phyloP scores from a whole-genome alignment of 345 rosid species.

The Isatis tinctoria region DNA sequence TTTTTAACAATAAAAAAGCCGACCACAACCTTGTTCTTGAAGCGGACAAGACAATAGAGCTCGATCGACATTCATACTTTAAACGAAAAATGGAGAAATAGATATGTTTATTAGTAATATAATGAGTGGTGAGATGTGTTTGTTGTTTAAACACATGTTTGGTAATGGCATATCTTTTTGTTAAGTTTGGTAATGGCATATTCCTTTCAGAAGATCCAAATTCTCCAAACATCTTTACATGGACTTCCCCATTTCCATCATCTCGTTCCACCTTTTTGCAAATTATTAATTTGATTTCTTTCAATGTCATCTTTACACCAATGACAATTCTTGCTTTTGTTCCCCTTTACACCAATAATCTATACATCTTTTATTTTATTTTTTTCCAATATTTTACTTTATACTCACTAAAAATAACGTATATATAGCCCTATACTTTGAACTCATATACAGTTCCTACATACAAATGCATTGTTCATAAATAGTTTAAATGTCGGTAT shows the following conservation, averaged over 20 bases:
- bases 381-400: neutral
- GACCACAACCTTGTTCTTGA: conserved; percentile 13
- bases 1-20: neutral
- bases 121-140: conserved; percentile 9
- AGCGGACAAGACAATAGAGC: conserved; percentile 17
- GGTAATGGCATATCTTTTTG: conserved; percentile 24
- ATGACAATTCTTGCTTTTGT: conserved; percentile 21
- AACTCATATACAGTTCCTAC: neutral
- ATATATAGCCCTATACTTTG: neutral
- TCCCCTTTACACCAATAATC: conserved; percentile 19
- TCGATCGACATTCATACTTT: neutral
- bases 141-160: conserved; percentile 25
- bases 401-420: neutral
- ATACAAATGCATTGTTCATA: neutral
- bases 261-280: conserved; percentile 21
- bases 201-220: conserved; percentile 37
- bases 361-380: neutral
- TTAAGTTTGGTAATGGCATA: conserved; percentile 35
- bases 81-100: neutral
- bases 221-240: conserved; percentile 34
- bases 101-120: neutral
- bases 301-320: conserved; percentile 35
- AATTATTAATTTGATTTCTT: conserved; percentile 13
- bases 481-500: neutral
- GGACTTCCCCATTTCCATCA: conserved; percentile 30